Evolutionary conservation across 768 basidiomycete species (phyloP), one percentile per base, ranked within the genome.

Genomic region (Lactifluus hygrophoroides): DNA sequence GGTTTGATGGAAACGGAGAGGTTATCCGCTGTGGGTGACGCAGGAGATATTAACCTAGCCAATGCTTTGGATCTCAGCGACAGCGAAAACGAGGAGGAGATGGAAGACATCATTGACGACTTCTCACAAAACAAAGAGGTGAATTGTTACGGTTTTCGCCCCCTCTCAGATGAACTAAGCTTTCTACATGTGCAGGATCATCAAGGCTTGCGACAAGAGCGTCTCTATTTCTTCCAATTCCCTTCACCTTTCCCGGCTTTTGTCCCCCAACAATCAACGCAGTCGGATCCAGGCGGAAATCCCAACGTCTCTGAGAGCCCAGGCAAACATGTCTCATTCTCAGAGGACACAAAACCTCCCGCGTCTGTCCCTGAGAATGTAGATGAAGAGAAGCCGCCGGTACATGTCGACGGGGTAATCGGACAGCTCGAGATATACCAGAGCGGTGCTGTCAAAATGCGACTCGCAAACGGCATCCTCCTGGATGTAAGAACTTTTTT

Each of bases 201-300:
- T 54, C 66, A 75, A 27, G 68, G 73, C 50, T 63, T 78, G 37
- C 77, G 76, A 52, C 84, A 83, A 69, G 85, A 90, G 54, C 77
- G 79, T 19, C 72, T 95, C 3, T 95, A 88, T 67, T 85, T 93
- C 64, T 94, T 95, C 74, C 92, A 94, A 68, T 95, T 95, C 66
- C 94, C 94, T 0, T 69, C 76, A 9, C 88, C 90, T 0, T 94
- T 96, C 71, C 92, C 93, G 0, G 77, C 74, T 5, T 94, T 94
- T 71, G 58, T 74, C 2, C 73, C 80, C 7, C 66, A 73, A 58
- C 53, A 68, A 7, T 61, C 70, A 8, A 60, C 72, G 19, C 66
- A 68, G 9, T 67, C 72, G 51, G 64, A 58, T 9, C 56, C 55
- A 16, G 50, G 69, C 21, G 47, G 52, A 27, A 60, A 64, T 34